Evolutionary conservation across 2,329 filamentous ascomycete genomes (phyloP), one percentile per base, ranked within the genome.

Genomic region (Beauveria sp.): DNA sequence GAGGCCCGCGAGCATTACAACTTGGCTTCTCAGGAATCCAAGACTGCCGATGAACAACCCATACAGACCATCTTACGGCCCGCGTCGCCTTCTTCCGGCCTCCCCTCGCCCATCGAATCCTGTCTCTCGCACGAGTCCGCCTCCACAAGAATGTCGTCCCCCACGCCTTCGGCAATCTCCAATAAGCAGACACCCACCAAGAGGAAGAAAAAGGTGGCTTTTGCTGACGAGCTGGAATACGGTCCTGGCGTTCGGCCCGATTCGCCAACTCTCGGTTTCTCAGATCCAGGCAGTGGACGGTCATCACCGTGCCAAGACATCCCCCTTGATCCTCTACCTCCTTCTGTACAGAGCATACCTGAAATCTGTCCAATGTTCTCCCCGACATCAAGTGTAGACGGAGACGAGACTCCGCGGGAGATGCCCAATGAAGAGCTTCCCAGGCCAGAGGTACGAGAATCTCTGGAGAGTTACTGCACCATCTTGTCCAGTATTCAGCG

Each of bases 221-320:
- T 76, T 61, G 68, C 65, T 41, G 70, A 75, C 26, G 65, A 64
- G n/a, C 68, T 68, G 14, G 64, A 72, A 18, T 71, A 72, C 18
- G 74, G 82, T 65, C 79, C 80, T 22, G 72, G 78, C 37, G 76
- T 84, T 63, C 80, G 83, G 9, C 83, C 83, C 0, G 83, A 86
- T 65, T 85, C 83, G 3, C 83, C 83, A 1, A 86, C 83, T 0
- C 77, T 86, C 6, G 83, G 83, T 12, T 78, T 83, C 61, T 80
- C 81, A 56, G 79, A 79, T 64, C 57, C 56, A 16, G 56, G n/a
- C 51, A 60, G 52, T 44, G 57, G 57, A 14, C 57, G 61, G 46
- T 47, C 51, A 37, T 60, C 56, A 2, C 57, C 61, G 1, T 44
- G 40, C 24, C 26, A 63, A 18, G 60, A 54, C n/a, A 56, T 63